phyloP scores from a whole-genome alignment of 2,329 filamentous ascomycete species.

The Fusarium heterosporum region DNA sequence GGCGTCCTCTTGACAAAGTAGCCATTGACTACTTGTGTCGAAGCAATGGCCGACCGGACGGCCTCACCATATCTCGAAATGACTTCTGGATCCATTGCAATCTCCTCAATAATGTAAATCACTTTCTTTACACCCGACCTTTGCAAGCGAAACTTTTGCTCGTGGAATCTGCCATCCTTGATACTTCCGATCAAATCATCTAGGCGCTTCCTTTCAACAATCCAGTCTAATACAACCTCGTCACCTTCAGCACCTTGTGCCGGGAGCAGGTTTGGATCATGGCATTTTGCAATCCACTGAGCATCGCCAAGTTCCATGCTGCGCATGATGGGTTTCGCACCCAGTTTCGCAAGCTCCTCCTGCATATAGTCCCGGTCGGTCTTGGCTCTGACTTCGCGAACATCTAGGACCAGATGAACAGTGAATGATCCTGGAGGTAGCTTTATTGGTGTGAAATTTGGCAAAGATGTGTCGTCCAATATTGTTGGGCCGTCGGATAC shows the following conservation, averaged over 20 bases:
- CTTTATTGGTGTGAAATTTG: conserved; percentile 68
- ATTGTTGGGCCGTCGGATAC: conserved; percentile 55
- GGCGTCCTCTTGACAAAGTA: conserved; percentile 82
- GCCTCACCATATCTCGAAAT: conserved; percentile 71
- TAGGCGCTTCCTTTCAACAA: conserved; percentile 82
- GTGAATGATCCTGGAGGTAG: conserved; percentile 75
- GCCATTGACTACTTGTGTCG: conserved; percentile 81
- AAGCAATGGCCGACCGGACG: conserved; percentile 78
- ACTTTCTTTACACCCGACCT: conserved; percentile 80
- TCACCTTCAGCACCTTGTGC: conserved; percentile 70
- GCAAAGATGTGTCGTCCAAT: conserved; percentile 52
- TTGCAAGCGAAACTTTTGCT: conserved; percentile 84
- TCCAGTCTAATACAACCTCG: conserved; percentile 82
- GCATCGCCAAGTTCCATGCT: conserved; percentile 79
- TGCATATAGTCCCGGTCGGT: conserved; percentile 83
- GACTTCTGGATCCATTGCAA: conserved; percentile 67
- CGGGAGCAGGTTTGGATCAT: conserved; percentile 67
- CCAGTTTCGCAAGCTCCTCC: conserved; percentile 75
- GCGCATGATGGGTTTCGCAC: conserved; percentile 73
- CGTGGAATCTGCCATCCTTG: conserved; percentile 84
- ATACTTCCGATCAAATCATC: conserved; percentile 85
- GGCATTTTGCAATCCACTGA: conserved; percentile 81
- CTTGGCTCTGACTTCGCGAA: conserved; percentile 78
- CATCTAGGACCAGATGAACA: conserved; percentile 78
- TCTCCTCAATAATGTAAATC: conserved; percentile 82